Percentiles rank a stretch among this genome's conserved stretches.
Conservation (phyloP, 768 basidiomycete species). For the Serpula lacrymans region DNA sequence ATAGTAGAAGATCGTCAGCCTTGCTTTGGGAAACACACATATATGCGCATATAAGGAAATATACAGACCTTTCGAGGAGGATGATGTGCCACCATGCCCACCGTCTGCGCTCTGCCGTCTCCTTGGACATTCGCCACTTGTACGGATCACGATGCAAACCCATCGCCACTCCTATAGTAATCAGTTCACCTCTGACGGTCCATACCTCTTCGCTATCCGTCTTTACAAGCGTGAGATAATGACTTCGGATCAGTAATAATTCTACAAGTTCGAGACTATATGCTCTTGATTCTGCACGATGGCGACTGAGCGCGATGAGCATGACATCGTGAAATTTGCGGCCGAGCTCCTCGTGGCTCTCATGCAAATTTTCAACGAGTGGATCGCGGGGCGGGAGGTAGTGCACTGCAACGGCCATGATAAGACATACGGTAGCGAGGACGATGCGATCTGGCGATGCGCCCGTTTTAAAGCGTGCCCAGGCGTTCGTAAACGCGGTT, state of each 20-base stretch:
- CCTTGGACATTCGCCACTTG: conserved; percentile 67
- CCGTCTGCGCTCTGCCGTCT: conserved; percentile 70
- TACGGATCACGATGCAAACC: conserved; percentile 86
- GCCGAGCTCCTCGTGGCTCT: conserved; percentile 58
- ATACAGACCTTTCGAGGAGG: conserved; percentile 67
- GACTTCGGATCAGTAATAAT: conserved; percentile 62
- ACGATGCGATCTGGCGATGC: conserved; percentile 61
- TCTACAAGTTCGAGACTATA: conserved; percentile 76
- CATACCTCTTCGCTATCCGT: conserved; percentile 81
- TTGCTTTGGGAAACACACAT: conserved; percentile 8
- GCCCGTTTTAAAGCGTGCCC: conserved; percentile 73
- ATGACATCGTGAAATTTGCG: conserved; percentile 69
- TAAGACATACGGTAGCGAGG: conserved; percentile 67
- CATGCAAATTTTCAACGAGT: conserved; percentile 50
- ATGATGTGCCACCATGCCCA: conserved; percentile 94
- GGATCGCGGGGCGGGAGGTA: conserved; percentile 68
- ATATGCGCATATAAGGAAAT: conserved; percentile 1
- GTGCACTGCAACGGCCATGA: conserved; percentile 70
- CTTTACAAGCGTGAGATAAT: conserved; percentile 71
- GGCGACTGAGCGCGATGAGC: conserved; percentile 58
- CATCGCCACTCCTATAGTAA: conserved; percentile 76
- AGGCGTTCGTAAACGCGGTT: conserved; percentile 55
- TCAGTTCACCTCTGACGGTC: conserved; percentile 68
- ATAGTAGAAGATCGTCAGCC: conserved; percentile 10
- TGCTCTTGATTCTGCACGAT: conserved; percentile 54